Conservation (phyloP, 2,329 filamentous ascomycete genomes). For the Fusarium foetens region DNA sequence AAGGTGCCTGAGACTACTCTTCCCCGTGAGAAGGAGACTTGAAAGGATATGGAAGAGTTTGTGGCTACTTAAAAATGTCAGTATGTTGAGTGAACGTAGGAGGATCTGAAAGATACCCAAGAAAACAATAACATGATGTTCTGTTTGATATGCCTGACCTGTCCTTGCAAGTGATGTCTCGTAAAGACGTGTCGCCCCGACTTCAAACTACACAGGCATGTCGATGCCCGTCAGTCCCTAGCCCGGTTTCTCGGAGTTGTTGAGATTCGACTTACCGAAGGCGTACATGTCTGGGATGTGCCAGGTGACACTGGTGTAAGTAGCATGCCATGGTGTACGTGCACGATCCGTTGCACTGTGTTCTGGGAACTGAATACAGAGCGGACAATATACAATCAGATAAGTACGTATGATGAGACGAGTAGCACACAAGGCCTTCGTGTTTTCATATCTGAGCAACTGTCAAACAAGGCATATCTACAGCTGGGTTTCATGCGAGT, state of each 20-base stretch:
- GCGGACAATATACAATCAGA: background rate
- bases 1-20: conserved; percentile 34
- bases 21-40: conserved; percentile 37
- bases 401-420: background rate
- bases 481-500: background rate
- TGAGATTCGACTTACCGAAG: background rate
- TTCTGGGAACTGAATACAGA: background rate
- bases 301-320: background rate
- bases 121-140: conserved; percentile 3
- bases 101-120: conserved; percentile 18
- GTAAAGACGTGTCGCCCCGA: background rate
- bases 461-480: background rate
- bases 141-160: background rate
- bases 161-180: background rate
- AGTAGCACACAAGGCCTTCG: background rate
- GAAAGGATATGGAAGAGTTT: background rate
- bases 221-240: background rate
- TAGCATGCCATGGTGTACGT: background rate
- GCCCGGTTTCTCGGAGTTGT: background rate
- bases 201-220: background rate
- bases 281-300: background rate
- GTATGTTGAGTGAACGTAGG: conserved; percentile 6
- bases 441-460: background rate
- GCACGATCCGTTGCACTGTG: background rate
- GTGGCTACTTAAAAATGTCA: conserved; percentile 18